Evolutionary conservation across 129 eudicot genomes (phyloP).

Genomic region (Daucus carota): DH1_v3.0 NC_030382.2:39832001-39832500

Average conservation of each 20-base stretch:
- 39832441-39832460: slow-evolving; percentile 45
- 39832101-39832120: slow-evolving; percentile 24
- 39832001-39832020: slow-evolving; percentile 7
- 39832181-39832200: slow-evolving; percentile 95
- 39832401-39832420: slow-evolving; percentile 42
- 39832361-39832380: background rate
- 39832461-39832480: slow-evolving; percentile 65
- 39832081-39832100: slow-evolving; percentile 14
- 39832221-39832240: slow-evolving; percentile 81
- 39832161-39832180: slow-evolving; percentile 75
- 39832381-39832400: background rate
- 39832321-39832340: background rate
- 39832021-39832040: background rate
- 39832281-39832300: slow-evolving; percentile 89
- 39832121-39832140: slow-evolving; percentile 11
- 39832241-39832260: slow-evolving; percentile 90
- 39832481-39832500: slow-evolving; percentile 52
- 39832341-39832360: background rate
- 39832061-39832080: slow-evolving; percentile 12
- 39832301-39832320: slow-evolving; percentile 42
- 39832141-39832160: slow-evolving; percentile 19
- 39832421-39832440: slow-evolving; percentile 41
- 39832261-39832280: slow-evolving; percentile 81
- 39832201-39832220: slow-evolving; percentile 83
- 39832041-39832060: slow-evolving; percentile 20